Evolutionary conservation across 1,284 basidiomycete genomes (phyloP), one percentile per base, ranked within the genome.

Genomic region (Apiotrichum gamsii): DNA sequence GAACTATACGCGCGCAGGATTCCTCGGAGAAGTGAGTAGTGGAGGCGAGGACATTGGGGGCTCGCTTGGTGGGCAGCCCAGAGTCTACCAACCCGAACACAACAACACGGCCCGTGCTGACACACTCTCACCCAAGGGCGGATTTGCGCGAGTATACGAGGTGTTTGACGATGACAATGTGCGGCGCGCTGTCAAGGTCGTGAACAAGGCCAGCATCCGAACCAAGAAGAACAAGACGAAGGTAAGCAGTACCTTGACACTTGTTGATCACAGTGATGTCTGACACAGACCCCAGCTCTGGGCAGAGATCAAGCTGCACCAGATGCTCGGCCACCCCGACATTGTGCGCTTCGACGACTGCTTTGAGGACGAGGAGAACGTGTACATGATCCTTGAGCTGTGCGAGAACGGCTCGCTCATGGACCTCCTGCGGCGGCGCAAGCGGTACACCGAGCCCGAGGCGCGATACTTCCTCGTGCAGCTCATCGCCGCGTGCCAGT

Each of bases 301-400:
- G 63, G 93, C 93, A 52, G 94, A 98, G 78, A 97, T 98, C 70
- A 96, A 95, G 78, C 91, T 98, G 47, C 94, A 98, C 73, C 83
- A 85, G 52, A 85, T 90, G 18, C 80, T 97, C 45, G 74, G 83
- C 30, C 94, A 98, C 64, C 87, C 90, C 20, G 91, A 98, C 72
- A 87, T 98, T 52, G 91, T 97, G 52, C 75, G 77, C 16, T 97
- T 98, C 68, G 79, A 87, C 48, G 90, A 96, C 58, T 94, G 90
- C 70, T 97, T 97, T 66, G 93, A 98, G 73, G 94, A 96, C 66
- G 80, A 83, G 9, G 84, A 89, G 43, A 93, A 97, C 69, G 93
- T 98, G 20, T 98, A 97, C 74, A 95, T 98, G 84, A 85, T 86
- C 9, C 82, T 98, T 41, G 94, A 96, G 64, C 79, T 97, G 6